Conservation (phyloP, 2,329 filamentous ascomycete genomes). For the Colletotrichum tofieldiae region DNA sequence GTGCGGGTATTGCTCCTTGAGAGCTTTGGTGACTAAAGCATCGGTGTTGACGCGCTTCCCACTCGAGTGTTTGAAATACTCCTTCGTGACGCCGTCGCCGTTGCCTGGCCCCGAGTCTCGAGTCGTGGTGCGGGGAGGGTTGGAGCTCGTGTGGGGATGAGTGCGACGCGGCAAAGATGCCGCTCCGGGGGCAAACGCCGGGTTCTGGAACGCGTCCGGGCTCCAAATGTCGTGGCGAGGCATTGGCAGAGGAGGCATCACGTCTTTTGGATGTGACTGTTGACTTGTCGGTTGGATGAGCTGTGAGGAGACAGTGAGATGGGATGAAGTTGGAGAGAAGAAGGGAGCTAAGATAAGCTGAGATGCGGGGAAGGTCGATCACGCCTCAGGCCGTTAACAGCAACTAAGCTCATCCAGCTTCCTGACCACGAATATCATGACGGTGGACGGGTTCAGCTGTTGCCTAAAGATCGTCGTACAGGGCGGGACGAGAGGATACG, state of each 20-base stretch:
- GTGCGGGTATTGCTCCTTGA: constrained; percentile 61
- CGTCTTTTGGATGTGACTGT: neutral
- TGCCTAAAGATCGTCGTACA: constrained; percentile 11
- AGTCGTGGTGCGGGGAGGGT: neutral
- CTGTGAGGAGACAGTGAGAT: neutral
- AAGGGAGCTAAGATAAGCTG: constrained; percentile 19
- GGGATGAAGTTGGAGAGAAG: neutral
- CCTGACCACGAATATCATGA: neutral
- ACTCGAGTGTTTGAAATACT: constrained; percentile 59
- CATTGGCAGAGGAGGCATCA: constrained; percentile 6
- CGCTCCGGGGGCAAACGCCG: neutral
- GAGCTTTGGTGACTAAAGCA: constrained; percentile 56
- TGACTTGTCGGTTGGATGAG: neutral
- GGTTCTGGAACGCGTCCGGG: neutral
- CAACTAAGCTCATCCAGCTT: too few species aligned
- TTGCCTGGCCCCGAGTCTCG: neutral
- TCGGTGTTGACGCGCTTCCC: constrained; percentile 61
- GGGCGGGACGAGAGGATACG: neutral
- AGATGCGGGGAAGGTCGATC: constrained; percentile 25
- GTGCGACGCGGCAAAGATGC: neutral
- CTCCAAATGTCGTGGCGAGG: constrained; percentile 17
- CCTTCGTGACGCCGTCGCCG: constrained; percentile 44
- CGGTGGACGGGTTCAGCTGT: neutral
- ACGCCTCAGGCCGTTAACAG: neutral
- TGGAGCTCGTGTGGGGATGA: neutral